Evolutionary conservation across 805 yeast species (phyloP), one percentile per base, ranked within the genome.

Genomic region (Candida pini): DNA sequence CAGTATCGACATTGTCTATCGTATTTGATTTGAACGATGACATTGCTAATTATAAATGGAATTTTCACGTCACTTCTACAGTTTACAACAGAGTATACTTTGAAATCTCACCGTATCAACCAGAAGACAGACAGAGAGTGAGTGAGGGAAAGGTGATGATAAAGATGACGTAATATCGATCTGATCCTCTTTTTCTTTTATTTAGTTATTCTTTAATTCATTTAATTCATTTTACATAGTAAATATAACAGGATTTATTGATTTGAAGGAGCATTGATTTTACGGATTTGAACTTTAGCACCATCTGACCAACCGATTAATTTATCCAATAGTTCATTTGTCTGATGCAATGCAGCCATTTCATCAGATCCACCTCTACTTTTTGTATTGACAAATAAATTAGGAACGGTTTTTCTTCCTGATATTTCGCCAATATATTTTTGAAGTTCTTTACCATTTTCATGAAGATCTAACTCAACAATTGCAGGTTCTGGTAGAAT

Each of bases 351-450:
- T 22, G 62, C 67, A 18, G 58, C 65, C 56, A 92, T 75, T 36
- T 89, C 97, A 56, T 87, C 96, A 26, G 76, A 76, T 3, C 98
- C 98, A 26, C 98, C 98, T 45, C 83, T 71, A 31, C 90, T 79
- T 18, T 71, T 56, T 7, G 83, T 81, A 36, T 78, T 81, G 35
- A 90, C 73, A 35, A 86, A 67, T 15, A 92, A 73, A 54, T 92
- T 92, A 18, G 98, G 98, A 10, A 92, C 98, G 0, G 97, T 90
- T 19, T 62, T 62, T 47, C 96, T 76, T 6, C 92, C 94, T 4
- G 95, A 76, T 37, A 70, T 58, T 33, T 69, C 64, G 13, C 69
- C 81, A 34, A 92, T 68, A 57, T 81, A 81, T 13, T 66, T 73
- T 60, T 89, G 97, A 40, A 92, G 68, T 41, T 73, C 81, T 3